Evolutionary conservation across 306 rosid species (phyloP), one percentile per base, ranked within the genome.

Genomic region (Rosa lucieae): DNA sequence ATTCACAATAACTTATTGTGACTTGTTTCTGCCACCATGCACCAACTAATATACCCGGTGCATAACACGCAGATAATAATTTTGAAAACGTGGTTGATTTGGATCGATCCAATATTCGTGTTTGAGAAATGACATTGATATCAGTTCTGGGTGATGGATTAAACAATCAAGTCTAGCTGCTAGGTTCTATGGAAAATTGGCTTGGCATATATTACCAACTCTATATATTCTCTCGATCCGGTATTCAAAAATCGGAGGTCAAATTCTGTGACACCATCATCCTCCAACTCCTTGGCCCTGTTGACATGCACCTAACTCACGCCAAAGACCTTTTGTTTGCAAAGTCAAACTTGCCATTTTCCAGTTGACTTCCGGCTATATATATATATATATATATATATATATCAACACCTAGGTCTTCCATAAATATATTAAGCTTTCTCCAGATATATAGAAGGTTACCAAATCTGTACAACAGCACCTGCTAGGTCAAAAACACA

Each of bases 201-300:
- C 75, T 59, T 51, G 74, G 72, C 32, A 80, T 78, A 35, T 14
- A 8, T 17, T 77, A 90, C 86, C 88, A 82, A 89, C 90, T 90
- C 86, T 70, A 12, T 73, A 44, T 71, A 37, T 71, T 66, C 88
- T 77, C 62, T 70, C 69, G 21, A 4, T 26, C 23, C 61, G 39
- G 21, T 47, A 77, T 81, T 71, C 65, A 85, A 86, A 80, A 79
- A 89, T 78, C 42, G 2, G 10, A 46, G 77, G 97, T 94, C 98
- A 92, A 92, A 74, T 88, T 80, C 70, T 5, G 74, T 94, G 98
- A 94, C 97, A 84, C 82, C 84, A 87, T 79, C 89, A 73, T 21
- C 79, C 77, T 85, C 82, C 82, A 75, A 77, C 32, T 52, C 81
- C 84, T 75, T 32, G 67, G 74, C 35, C 51, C 10, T 72, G 39